Evolutionary conservation across 768 basidiomycete genomes (phyloP), one percentile per base, ranked within the genome.

Genomic region (Phanerochaete sordida): DNA sequence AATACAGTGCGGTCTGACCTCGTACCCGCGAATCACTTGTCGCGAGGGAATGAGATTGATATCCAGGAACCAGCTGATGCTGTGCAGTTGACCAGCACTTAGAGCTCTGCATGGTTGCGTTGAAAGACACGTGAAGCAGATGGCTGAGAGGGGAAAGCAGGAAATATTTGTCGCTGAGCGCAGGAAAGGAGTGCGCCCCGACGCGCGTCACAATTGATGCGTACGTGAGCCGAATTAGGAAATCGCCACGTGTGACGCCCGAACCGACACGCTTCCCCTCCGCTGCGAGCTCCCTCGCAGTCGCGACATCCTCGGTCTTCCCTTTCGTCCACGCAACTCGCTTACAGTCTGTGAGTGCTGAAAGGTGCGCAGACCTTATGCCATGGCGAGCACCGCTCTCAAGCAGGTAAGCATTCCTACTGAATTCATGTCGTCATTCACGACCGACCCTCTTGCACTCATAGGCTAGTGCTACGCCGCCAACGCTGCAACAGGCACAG

Each of bases 401-500:
- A 81, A 76, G 65, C 78, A 79, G 66, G 80, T 80, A 60, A 49
- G 75, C 65, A 15, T 28, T 51, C 9, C 50, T 9, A 8, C 7
- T 6, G 8, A 26, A 26, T 16, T 16, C 31, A 28, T 6, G 8
- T 24, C 21, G 6, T 26, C 57, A 11, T 30, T 21, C 11, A 24
- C 5, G 26, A 48, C 19, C 50, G 48, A 23, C 45, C 19, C 11
- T 48, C 48, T 11, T 11, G 49, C 49, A 47, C 11, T 48, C 49
- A 47, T 44, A 74, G 73, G 62, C 81, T 69, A 74, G 72, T 33
- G 72, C 76, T 52, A 68, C 82, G 9, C 70, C 81, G 44, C 70
- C 77, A 47, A 91, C 93, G 2, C 81, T 99, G 49, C 93, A 97
- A 67, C 88, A 93, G 71, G 82, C 87, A 3, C 97, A 98, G 75